Conservation (phyloP, 2,329 filamentous ascomycete genomes). For the Scytalidium lignicola region DNA sequence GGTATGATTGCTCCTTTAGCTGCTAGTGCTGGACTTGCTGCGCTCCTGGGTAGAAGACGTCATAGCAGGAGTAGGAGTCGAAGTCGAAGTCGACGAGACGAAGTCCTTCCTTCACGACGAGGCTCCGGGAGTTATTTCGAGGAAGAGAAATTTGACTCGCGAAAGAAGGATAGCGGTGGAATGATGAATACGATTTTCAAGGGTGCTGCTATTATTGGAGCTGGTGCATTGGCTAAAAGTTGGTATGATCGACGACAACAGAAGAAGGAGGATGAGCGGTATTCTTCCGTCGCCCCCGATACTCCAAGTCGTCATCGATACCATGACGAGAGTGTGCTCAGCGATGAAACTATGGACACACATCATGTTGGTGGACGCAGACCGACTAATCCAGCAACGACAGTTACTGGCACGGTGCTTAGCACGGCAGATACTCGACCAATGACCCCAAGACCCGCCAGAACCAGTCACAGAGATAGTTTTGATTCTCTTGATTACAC, state of each 20-base stretch:
- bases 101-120: conserved; percentile 22
- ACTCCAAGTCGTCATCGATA: conserved; percentile 47
- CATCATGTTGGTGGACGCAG: conserved; percentile 23
- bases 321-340: conserved; percentile 35
- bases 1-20: conserved; percentile 49
- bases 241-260: conserved; percentile 49
- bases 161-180: conserved; percentile 41
- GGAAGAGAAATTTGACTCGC: conserved; percentile 55
- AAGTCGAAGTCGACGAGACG: conserved; percentile 12
- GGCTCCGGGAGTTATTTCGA: conserved; percentile 51
- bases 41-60: conserved; percentile 39
- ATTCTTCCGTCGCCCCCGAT: conserved; percentile 58
- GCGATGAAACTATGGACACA: conserved; percentile 33
- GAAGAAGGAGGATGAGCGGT: conserved; percentile 50
- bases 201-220: conserved; percentile 57
- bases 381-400: conserved; percentile 41
- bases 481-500: conserved; percentile 48
- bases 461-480: conserved; percentile 43
- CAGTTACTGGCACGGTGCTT: conserved; percentile 40
- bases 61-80: conserved; percentile 25
- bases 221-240: conserved; percentile 55
- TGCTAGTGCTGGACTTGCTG: conserved; percentile 52
- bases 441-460: conserved; percentile 30
- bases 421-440: conserved; percentile 40
- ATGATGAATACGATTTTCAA: conserved; percentile 57